phyloP scores from a whole-genome alignment of 306 rosid genomes.

The Citrullus amarus region DNA sequence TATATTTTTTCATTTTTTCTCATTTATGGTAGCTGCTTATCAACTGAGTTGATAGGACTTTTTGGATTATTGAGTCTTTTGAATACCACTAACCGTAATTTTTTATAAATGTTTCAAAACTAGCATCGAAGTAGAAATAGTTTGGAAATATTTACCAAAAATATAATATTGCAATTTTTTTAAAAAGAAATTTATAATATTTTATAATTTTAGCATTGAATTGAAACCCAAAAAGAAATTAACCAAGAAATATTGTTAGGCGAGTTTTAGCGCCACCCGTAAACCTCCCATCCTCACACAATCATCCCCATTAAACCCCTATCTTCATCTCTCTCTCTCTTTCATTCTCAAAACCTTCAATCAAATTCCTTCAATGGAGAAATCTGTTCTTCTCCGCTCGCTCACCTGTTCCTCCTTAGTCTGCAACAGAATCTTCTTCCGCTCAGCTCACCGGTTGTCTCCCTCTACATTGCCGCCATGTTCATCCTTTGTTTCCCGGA shows the following conservation, averaged over 20 bases:
- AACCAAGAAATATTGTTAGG: neutral
- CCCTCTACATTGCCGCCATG: neutral
- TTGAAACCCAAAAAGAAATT: neutral
- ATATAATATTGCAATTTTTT: neutral
- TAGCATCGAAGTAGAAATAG: no score
- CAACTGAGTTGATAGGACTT: no score
- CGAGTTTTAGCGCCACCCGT: constrained; percentile 3
- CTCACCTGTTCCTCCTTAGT: constrained; percentile 38
- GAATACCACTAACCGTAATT: no score
- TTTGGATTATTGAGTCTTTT: no score
- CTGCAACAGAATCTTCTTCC: constrained; percentile 35
- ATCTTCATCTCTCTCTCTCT: neutral
- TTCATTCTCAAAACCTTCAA: neutral
- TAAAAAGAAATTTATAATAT: neutral
- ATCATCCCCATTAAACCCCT: neutral
- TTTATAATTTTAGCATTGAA: neutral
- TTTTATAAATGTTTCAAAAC: no score
- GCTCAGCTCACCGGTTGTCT: constrained; percentile 20
- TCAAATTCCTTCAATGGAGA: constrained; percentile 34
- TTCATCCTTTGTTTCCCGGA: constrained; percentile 9
- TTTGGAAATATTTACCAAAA: no score
- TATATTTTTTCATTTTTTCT: no score
- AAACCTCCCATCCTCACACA: neutral
- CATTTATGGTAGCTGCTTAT: no score
- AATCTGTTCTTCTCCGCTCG: constrained; percentile 65